These are phyloP conservation scores for Pseudogymnoascus sp. DNA, from an alignment of 2,329 filamentous ascomycete species.

Conservation along the genomic window DNA sequence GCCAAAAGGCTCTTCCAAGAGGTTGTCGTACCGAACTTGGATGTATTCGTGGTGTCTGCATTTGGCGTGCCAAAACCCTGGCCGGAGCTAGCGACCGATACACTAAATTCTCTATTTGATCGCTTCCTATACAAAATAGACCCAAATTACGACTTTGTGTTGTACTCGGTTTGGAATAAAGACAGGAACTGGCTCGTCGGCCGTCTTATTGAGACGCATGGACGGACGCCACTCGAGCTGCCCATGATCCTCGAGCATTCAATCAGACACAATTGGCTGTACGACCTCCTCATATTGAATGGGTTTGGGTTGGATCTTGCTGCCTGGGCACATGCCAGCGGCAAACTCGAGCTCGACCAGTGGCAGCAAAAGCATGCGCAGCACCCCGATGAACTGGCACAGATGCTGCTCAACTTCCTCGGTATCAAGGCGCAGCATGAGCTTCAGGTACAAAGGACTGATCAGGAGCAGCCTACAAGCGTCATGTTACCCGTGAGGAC, in stretches of 20 bases:
- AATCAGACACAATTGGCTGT: constrained; percentile 73
- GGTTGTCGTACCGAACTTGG: constrained; percentile 64
- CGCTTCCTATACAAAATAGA: constrained; percentile 76
- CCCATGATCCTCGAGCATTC: constrained; percentile 71
- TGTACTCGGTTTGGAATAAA: constrained; percentile 86
- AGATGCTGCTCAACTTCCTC: constrained; percentile 70
- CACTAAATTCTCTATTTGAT: constrained; percentile 68
- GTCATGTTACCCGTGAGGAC: constrained; percentile 78
- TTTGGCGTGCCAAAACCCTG: constrained; percentile 72
- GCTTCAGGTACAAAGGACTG: constrained; percentile 60
- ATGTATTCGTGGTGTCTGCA: constrained; percentile 71
- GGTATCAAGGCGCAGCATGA: constrained; percentile 79
- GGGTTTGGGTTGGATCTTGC: constrained; percentile 84
- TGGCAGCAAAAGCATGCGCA: constrained; percentile 71
- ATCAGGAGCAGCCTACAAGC: constrained; percentile 58
- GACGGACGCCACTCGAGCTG: constrained; percentile 58
- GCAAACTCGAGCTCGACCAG: constrained; percentile 68
- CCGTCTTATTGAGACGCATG: constrained; percentile 70
- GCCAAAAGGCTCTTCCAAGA: constrained; percentile 59
- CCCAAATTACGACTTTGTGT: constrained; percentile 74
- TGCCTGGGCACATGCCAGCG: constrained; percentile 73
- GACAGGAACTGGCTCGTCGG: constrained; percentile 80
- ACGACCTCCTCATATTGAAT: constrained; percentile 56
- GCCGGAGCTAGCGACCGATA: constrained; percentile 67
- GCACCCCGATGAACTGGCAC: constrained; percentile 58